phyloP scores from a whole-genome alignment of 2,329 filamentous ascomycete species.

The Claviceps citrina region DNA sequence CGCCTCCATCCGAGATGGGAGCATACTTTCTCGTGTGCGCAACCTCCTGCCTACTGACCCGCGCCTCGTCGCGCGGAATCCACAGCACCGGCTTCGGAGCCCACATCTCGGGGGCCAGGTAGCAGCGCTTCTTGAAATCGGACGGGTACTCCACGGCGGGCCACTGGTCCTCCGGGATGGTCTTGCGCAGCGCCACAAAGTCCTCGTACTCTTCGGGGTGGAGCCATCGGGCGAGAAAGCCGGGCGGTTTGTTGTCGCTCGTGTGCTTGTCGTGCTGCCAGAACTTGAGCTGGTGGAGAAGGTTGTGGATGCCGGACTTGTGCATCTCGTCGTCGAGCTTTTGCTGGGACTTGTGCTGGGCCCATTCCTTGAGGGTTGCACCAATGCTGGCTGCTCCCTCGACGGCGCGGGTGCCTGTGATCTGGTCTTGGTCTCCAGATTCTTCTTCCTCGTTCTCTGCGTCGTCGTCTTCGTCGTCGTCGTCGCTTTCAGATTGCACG shows the following conservation, averaged over 20 bases:
- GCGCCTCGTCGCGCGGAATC: constrained; percentile 63
- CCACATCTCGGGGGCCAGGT: constrained; percentile 51
- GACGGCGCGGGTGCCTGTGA: constrained; percentile 17
- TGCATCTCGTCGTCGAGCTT: constrained; percentile 16
- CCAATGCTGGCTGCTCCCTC: constrained; percentile 24
- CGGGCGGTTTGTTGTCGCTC: constrained; percentile 19
- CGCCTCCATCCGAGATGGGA: constrained; percentile 53
- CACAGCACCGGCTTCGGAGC: constrained; percentile 55
- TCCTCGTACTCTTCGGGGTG: constrained; percentile 64
- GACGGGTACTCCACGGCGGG: constrained; percentile 31
- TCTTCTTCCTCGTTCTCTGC: constrained; percentile 12
- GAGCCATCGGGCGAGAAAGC: constrained; percentile 51
- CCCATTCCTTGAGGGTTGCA: constrained; percentile 17
- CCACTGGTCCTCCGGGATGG: constrained; percentile 44
- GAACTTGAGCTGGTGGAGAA: constrained; percentile 15
- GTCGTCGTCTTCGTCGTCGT: constrained; percentile 13
- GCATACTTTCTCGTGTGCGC: constrained; percentile 55
- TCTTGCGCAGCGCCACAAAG: constrained; percentile 52
- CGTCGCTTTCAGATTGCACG: constrained; percentile 14
- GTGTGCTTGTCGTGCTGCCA: constrained; percentile 14
- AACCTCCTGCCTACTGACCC: constrained; percentile 65
- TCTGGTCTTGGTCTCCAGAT: constrained; percentile 13
- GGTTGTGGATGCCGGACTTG: constrained; percentile 14
- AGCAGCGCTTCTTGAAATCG: constrained; percentile 36
- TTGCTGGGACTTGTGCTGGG: constrained; percentile 22